Conservation (phyloP, 768 basidiomycete genomes). For the Pisolithus microcarpus region DNA sequence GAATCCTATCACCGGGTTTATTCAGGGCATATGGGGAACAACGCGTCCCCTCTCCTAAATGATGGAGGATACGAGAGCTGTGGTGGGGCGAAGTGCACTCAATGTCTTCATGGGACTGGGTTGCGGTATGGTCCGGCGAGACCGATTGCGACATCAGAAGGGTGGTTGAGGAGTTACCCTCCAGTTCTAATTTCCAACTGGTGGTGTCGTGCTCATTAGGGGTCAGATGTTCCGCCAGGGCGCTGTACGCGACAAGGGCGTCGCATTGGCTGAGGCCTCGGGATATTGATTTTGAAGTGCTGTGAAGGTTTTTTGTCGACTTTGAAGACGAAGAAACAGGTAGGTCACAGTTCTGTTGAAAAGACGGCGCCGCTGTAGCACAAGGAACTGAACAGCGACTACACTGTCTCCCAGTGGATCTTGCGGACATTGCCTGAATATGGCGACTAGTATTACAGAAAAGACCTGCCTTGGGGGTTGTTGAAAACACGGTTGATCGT, state of each 20-base stretch:
- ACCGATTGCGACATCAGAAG: conserved; percentile 11
- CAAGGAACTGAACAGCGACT: no score
- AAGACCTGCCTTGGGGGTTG: neutral
- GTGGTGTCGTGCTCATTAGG: conserved; percentile 8
- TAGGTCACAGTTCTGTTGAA: neutral
- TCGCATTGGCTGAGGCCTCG: neutral
- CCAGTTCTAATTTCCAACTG: conserved; percentile 13
- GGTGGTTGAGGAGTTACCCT: conserved; percentile 16
- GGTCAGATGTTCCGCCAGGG: neutral
- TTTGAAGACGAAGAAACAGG: neutral
- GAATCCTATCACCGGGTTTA: conserved; percentile 22
- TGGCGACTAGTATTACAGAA: no score
- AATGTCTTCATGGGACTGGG: conserved; percentile 3
- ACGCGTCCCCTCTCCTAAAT: conserved; percentile 5
- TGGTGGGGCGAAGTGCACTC: conserved; percentile 6
- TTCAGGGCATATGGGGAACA: conserved; percentile 8
- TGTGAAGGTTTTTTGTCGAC: neutral
- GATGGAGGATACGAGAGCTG: neutral
- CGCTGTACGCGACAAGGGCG: neutral
- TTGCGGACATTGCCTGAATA: no score
- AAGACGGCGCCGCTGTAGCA: neutral
- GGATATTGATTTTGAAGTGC: neutral
- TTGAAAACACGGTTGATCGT: neutral
- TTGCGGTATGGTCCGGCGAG: conserved; percentile 3
- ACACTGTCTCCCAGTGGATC: no score